These are phyloP conservation scores for Dichotomocladium elegans DNA, from an alignment of 371 early-diverging fungal genomes.

Conservation along the genomic window DNA sequence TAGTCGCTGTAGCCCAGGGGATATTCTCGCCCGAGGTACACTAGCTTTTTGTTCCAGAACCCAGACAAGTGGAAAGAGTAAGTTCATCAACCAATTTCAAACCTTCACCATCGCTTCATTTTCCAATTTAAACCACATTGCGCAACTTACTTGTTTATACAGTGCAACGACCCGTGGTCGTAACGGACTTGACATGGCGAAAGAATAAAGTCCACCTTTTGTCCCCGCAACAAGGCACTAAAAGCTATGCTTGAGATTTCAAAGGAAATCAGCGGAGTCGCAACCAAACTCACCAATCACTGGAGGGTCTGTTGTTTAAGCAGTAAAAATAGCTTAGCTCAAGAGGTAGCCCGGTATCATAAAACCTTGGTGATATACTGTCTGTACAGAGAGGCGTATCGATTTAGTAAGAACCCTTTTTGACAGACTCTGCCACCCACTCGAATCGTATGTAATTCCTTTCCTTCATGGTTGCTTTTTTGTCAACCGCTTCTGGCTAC, in stretches of 20 bases:
- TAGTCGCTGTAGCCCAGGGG: slow-evolving; percentile 52
- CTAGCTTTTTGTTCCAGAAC: slow-evolving; percentile 26
- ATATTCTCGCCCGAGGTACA: slow-evolving; percentile 60
- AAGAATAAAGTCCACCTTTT: too few species aligned
- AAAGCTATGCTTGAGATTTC: too few species aligned
- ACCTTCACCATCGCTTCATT: too few species aligned
- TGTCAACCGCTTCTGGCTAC: too few species aligned
- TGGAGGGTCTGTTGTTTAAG: background rate
- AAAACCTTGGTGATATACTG: too few species aligned
- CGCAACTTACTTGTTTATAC: slow-evolving; percentile 48
- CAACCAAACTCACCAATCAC: background rate
- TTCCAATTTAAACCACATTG: too few species aligned
- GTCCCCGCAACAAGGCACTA: too few species aligned
- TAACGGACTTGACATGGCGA: slow-evolving; percentile 14
- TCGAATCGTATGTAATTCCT: too few species aligned
- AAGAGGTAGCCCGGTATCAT: background rate
- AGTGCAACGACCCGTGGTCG: slow-evolving; percentile 47
- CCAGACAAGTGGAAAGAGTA: background rate
- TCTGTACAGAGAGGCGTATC: too few species aligned
- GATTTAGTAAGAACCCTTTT: too few species aligned
- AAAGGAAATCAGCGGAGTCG: background rate
- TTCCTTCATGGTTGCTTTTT: too few species aligned
- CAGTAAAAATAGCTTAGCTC: background rate
- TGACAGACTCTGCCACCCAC: too few species aligned
- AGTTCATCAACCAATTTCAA: background rate